Conservation (phyloP, 1,284 basidiomycete genomes). For the Ustilago tritici region DNA sequence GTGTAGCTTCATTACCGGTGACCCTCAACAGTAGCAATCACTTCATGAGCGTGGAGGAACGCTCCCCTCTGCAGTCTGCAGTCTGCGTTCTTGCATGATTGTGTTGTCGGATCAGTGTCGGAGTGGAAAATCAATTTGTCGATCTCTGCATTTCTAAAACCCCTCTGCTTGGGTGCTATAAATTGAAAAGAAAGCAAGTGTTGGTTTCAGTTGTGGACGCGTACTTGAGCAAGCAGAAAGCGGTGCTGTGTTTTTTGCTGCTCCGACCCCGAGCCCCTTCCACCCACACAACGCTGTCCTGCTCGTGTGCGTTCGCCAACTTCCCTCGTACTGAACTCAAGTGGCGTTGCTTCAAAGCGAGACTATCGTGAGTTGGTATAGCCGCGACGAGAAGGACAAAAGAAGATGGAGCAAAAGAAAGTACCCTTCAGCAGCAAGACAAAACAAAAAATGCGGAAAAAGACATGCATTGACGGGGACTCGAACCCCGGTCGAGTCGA, state of each 20-base stretch:
- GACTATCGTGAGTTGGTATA: no score
- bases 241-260: background rate
- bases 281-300: background rate
- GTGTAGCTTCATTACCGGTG: background rate
- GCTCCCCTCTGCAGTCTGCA: background rate
- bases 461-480: conserved; percentile 53
- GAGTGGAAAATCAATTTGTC: background rate
- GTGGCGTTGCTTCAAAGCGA: no score
- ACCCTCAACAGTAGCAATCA: background rate
- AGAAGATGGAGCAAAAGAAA: background rate
- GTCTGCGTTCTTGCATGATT: background rate
- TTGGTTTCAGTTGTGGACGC: conserved; percentile 15
- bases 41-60: background rate
- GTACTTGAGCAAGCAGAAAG: background rate
- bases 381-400: background rate
- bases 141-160: conserved; percentile 10
- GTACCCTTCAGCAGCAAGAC: background rate
- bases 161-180: background rate
- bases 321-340: no score
- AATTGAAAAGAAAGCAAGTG: background rate
- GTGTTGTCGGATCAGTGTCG: background rate
- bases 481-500: conserved; percentile 58
- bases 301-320: background rate
- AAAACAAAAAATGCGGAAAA: conserved; percentile 4
- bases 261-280: conserved; percentile 6